These are phyloP conservation scores for Microbotryum saponariae DNA, from an alignment of 1,284 basidiomycete genomes.

Conservation along the genomic window DNA sequence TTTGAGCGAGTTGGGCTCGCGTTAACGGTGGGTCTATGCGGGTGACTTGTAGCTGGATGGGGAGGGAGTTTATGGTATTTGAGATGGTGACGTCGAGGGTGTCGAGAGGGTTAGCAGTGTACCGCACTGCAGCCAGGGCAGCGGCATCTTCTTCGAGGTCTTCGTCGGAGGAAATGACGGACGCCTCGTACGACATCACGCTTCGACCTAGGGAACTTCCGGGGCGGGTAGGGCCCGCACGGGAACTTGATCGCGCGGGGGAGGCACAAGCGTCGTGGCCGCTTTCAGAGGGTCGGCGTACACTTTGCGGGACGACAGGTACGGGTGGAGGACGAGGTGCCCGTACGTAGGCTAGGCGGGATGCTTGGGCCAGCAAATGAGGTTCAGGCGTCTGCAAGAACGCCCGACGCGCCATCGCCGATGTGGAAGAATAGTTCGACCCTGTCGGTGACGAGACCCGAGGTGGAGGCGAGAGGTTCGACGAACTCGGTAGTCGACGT, in stretches of 20 bases:
- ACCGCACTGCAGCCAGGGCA: constrained; percentile 51
- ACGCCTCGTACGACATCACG: constrained; percentile 28
- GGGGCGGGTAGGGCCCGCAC: neutral
- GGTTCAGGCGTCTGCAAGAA: constrained; percentile 24
- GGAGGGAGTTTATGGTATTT: constrained; percentile 62
- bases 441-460: neutral
- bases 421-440: constrained; percentile 1
- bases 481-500: constrained; percentile 1
- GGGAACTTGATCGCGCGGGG: constrained; percentile 4
- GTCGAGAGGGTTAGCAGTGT: constrained; percentile 65
- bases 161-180: constrained; percentile 48
- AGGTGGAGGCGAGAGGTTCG: constrained; percentile 4
- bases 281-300: constrained; percentile 1
- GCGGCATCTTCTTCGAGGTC: constrained; percentile 43
- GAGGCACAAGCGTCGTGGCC: neutral
- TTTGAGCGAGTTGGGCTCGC: constrained; percentile 50
- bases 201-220: constrained; percentile 40
- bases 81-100: constrained; percentile 75
- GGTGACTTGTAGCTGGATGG: constrained; percentile 55
- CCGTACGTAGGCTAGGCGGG: constrained; percentile 11
- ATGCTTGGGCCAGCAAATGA: constrained; percentile 15
- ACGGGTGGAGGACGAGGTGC: constrained; percentile 16
- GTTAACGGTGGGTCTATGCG: constrained; percentile 68
- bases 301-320: constrained; percentile 9
- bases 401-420: neutral